Conservation (phyloP, 2,329 filamentous ascomycete species). For the Cytospora leucostoma region DNA sequence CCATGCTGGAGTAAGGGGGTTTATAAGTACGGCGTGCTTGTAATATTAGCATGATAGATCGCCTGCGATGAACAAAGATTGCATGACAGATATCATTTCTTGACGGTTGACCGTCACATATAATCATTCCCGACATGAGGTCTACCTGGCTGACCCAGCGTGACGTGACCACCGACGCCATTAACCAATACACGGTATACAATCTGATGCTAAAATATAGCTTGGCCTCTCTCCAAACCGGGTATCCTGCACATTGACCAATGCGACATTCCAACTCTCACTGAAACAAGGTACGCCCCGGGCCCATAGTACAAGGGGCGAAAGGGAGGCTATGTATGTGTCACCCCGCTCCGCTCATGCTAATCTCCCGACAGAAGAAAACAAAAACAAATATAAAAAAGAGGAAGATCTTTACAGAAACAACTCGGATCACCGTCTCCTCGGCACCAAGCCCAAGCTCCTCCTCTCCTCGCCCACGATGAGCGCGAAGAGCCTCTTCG, state of each 20-base stretch:
- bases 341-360: constrained; percentile 11
- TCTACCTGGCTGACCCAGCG: not conserved
- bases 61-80: constrained; percentile 11
- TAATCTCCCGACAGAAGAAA: constrained; percentile 20
- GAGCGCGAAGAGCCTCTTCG: constrained; percentile 56
- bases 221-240: constrained; percentile 22
- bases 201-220: constrained; percentile 23
- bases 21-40: constrained; percentile 25
- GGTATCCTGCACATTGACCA: constrained; percentile 24
- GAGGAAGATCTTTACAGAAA: not conserved
- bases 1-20: constrained; percentile 76
- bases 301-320: not conserved
- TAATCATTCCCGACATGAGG: constrained; percentile 13
- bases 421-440: constrained; percentile 18
- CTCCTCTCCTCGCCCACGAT: constrained; percentile 52
- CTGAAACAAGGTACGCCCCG: constrained; percentile 2
- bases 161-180: constrained; percentile 23
- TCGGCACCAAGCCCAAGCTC: constrained; percentile 30
- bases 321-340: constrained; percentile 9
- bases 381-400: constrained; percentile 25
- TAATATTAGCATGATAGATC: constrained; percentile 34
- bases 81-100: constrained; percentile 12
- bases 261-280: not conserved
- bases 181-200: constrained; percentile 16
- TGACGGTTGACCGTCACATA: constrained; percentile 12